Evolutionary conservation across 2,329 filamentous ascomycete genomes (phyloP), one percentile per base, ranked within the genome.

Genomic region (Colletotrichum tamarilloi): DNA sequence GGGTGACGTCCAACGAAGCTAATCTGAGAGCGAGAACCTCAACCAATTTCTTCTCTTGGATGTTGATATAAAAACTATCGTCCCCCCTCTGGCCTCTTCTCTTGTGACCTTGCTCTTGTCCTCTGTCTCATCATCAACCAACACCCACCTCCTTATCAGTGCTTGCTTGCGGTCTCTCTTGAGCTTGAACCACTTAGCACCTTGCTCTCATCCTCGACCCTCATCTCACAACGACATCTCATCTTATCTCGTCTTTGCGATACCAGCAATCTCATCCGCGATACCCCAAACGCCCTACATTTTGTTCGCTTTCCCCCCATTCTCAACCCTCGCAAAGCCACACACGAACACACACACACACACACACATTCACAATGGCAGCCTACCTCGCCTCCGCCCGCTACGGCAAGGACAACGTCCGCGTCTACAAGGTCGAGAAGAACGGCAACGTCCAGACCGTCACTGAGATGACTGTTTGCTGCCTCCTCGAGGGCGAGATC

Each of bases 341-440:
- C 53, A 52, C 22, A 16, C 58, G 26, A 26, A 26, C 26, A 26
- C 26, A 38, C 22, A 24, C 66, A 38, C 42, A 42, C 62, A 63
- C 58, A 62, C 55, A 32, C 26, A 46, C 57, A 73, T 62, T 60
- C 59, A 62, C 53, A 76, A 82, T 92, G 89, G 84, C 42, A 19
- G 19, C 90, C 76, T 82, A 83, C 77, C 83, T 92, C 74, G 86
- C 89, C 73, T 85, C 90, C 79, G 93, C 94, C 78, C 91, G 92
- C 81, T 96, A 95, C 82, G 94, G 94, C 86, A 96, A 99, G 91
- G 97, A 98, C 90, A 98, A 99, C 87, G 93, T 99, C 89, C 95
- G 97, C 80, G 91, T 99, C 79, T 97, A 93, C 91, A 99, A 99
- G 85, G 95, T 98, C 80, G 89, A 97, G 80, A 92, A 91, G 79